These are phyloP conservation scores for Lavandula angustifolia DNA, from an alignment of 257 asterid species.

Conservation along the genomic window DNA sequence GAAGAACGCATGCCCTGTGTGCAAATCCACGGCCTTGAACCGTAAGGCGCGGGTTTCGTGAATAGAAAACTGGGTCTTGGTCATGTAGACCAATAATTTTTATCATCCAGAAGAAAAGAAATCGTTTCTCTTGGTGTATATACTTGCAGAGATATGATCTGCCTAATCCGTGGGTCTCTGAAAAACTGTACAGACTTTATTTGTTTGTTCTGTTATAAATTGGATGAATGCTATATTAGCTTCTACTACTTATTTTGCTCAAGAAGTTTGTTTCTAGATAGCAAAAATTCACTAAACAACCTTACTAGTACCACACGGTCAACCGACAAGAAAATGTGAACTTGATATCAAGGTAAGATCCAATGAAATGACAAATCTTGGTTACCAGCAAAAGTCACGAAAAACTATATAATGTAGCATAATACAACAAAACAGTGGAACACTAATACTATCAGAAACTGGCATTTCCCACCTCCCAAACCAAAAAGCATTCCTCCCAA, in stretches of 20 bases:
- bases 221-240: slow-evolving; percentile 25
- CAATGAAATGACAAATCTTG: slow-evolving; percentile 11
- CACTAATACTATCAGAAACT: slow-evolving; percentile 5
- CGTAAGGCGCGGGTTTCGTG: slow-evolving; percentile 3
- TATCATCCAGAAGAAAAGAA: no score
- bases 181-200: slow-evolving; percentile 55
- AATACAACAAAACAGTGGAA: slow-evolving; percentile 30
- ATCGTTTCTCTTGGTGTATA: no score
- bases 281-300: no score
- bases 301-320: no score
- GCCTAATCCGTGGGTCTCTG: slow-evolving; percentile 32
- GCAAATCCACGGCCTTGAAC: slow-evolving; percentile 64
- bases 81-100: no score
- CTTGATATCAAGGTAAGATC: no score
- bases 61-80: no score
- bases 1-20: slow-evolving; percentile 72
- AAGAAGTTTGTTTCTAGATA: no score
- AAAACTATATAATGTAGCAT: slow-evolving; percentile 19
- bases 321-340: no score
- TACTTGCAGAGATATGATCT: no score
- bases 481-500: no score
- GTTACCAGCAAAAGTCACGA: not conserved
- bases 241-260: slow-evolving; percentile 6
- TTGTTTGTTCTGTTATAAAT: slow-evolving; percentile 37
- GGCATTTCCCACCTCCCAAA: slow-evolving; percentile 17